These are phyloP conservation scores for Sphenostylis stenocarpa DNA, from an alignment of 306 rosid genomes.

Conservation along the genomic window DNA sequence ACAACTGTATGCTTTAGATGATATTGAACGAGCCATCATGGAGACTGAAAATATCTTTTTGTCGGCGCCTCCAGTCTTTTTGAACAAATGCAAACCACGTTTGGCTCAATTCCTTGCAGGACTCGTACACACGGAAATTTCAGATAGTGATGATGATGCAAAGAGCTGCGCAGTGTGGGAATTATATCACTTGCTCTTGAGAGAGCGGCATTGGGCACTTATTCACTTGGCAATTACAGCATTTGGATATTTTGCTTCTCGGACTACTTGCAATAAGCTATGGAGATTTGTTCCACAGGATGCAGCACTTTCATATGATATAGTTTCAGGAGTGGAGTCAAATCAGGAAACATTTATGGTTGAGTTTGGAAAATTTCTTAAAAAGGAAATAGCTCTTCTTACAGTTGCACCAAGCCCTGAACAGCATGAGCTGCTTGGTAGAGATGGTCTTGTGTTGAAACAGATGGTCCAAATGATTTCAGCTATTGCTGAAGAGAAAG, in stretches of 20 bases:
- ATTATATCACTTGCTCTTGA: slow-evolving; percentile 73
- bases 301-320: slow-evolving; percentile 83
- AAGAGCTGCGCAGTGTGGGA: slow-evolving; percentile 60
- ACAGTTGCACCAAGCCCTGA: slow-evolving; percentile 53
- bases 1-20: slow-evolving; percentile 54
- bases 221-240: slow-evolving; percentile 72
- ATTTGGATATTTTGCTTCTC: slow-evolving; percentile 73
- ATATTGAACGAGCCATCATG: slow-evolving; percentile 63
- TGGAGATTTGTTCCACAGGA: slow-evolving; percentile 79
- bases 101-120: slow-evolving; percentile 78
- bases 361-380: slow-evolving; percentile 64
- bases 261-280: slow-evolving; percentile 60
- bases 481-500: slow-evolving; percentile 35
- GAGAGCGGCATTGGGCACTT: slow-evolving; percentile 84
- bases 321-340: slow-evolving; percentile 56
- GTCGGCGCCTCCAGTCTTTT: slow-evolving; percentile 52
- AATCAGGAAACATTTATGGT: slow-evolving; percentile 60
- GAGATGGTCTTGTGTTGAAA: slow-evolving; percentile 70
- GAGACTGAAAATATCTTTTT: slow-evolving; percentile 69
- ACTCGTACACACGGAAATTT: slow-evolving; percentile 59
- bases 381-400: slow-evolving; percentile 68
- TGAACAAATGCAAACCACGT: slow-evolving; percentile 76
- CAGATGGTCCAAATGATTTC: slow-evolving; percentile 52
- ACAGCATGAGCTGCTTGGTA: slow-evolving; percentile 61
- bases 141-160: slow-evolving; percentile 55